These are phyloP conservation scores for Pseudocercospora cruenta DNA, from an alignment of 2,329 filamentous ascomycete species.

Conservation along the genomic window DNA sequence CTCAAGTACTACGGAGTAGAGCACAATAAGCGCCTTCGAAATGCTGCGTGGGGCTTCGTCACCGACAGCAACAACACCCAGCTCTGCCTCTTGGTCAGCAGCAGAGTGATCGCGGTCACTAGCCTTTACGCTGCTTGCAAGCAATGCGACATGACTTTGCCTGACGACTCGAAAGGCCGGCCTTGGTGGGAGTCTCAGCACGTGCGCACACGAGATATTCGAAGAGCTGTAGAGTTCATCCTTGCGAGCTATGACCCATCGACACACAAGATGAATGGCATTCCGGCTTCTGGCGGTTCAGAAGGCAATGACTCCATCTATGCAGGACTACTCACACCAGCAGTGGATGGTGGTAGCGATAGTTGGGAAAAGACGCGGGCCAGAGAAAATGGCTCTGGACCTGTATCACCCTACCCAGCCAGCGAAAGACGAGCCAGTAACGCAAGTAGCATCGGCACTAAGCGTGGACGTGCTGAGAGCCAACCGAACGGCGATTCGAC, in stretches of 20 bases:
- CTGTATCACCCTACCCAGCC: constrained; percentile 30
- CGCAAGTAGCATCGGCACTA: constrained; percentile 35
- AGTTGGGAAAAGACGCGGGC: constrained; percentile 40
- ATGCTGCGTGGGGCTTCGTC: constrained; percentile 89
- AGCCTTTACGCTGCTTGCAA: constrained; percentile 85
- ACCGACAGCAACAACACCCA: constrained; percentile 87
- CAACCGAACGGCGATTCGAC: constrained; percentile 27
- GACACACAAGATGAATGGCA: constrained; percentile 39
- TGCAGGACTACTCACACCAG: constrained; percentile 47
- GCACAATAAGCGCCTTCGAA: constrained; percentile 79
- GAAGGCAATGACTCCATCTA: constrained; percentile 50
- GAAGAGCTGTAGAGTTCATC: constrained; percentile 75
- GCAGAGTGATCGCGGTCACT: constrained; percentile 79
- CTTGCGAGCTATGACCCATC: constrained; percentile 56
- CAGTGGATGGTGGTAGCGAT: constrained; percentile 33
- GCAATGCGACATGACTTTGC: constrained; percentile 72
- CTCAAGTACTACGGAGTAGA: constrained; percentile 73
- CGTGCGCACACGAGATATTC: constrained; percentile 71
- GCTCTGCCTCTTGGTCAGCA: constrained; percentile 78
- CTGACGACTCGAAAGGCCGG: constrained; percentile 71
- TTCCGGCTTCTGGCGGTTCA: constrained; percentile 33
- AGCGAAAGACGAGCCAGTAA: constrained; percentile 38
- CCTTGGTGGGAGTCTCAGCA: constrained; percentile 86
- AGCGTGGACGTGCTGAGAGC: constrained; percentile 36
- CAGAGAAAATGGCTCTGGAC: constrained; percentile 27